Conservation (phyloP, 495 filamentous ascomycete species). For the Sabuloglossum arenarium region DNA sequence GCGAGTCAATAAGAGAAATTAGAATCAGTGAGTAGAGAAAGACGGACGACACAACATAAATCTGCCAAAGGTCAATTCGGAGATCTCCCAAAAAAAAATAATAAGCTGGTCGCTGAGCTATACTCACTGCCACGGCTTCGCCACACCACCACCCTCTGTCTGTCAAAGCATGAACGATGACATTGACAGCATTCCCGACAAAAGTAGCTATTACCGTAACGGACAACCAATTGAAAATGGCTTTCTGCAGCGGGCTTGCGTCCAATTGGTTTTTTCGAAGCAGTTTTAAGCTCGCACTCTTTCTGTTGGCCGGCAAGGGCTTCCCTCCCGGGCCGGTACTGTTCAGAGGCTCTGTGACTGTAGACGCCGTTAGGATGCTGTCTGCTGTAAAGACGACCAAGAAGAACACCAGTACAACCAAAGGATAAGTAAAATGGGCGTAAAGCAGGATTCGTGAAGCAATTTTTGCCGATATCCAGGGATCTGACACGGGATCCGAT, state of each 20-base stretch:
- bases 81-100: background rate
- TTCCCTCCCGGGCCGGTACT: slow-evolving; percentile 56
- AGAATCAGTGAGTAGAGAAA: slow-evolving; percentile 53
- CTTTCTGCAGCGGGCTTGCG: slow-evolving; percentile 37
- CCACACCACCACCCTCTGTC: slow-evolving; percentile 80
- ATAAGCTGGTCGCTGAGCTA: background rate
- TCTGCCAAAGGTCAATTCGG: slow-evolving; percentile 25
- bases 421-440: slow-evolving; percentile 41
- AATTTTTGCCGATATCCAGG: slow-evolving; percentile 7
- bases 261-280: slow-evolving; percentile 16
- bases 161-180: slow-evolving; percentile 51
- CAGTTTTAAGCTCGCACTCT: slow-evolving; percentile 9
- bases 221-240: slow-evolving; percentile 55
- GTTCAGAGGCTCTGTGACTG: slow-evolving; percentile 15
- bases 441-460: slow-evolving; percentile 24
- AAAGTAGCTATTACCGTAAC: slow-evolving; percentile 46
- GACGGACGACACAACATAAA: slow-evolving; percentile 62
- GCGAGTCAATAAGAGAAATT: slow-evolving; percentile 61
- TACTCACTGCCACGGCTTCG: slow-evolving; percentile 59
- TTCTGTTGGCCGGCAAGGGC: slow-evolving; percentile 35
- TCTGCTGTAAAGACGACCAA: slow-evolving; percentile 38
- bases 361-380: slow-evolving; percentile 31
- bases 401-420: slow-evolving; percentile 47
- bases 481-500: background rate
- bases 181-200: slow-evolving; percentile 48